Evolutionary conservation across 768 basidiomycete genomes (phyloP).

Genomic region (Tephrocybe sp.): DNA sequence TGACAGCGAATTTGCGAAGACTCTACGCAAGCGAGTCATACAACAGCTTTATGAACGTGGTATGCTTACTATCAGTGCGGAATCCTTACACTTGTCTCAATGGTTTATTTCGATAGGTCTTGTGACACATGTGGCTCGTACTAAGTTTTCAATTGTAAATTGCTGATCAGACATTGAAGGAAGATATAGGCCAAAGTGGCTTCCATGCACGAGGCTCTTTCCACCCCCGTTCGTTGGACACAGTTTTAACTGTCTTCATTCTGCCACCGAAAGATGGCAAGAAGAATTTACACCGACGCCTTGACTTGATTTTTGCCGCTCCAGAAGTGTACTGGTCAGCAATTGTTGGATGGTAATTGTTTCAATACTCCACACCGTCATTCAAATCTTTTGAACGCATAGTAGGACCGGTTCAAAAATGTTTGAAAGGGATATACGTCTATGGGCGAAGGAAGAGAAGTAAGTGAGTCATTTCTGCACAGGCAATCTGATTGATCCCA

Average conservation of each 20-base stretch:
- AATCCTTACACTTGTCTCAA: neutral
- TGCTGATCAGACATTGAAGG: neutral
- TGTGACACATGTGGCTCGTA: constrained; percentile 86
- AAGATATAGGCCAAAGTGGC: constrained; percentile 49
- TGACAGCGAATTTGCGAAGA: constrained; percentile 50
- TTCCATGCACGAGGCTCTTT: constrained; percentile 55
- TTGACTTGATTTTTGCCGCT: constrained; percentile 82
- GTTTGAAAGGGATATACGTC: constrained; percentile 83
- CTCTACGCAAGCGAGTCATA: constrained; percentile 60
- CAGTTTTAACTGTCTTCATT: constrained; percentile 75
- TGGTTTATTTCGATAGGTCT: constrained; percentile 41
- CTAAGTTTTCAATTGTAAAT: constrained; percentile 27
- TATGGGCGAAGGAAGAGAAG: constrained; percentile 69
- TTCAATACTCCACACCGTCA: neutral
- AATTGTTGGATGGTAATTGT: constrained; percentile 76
- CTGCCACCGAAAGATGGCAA: constrained; percentile 41
- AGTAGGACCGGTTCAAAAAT: constrained; percentile 82
- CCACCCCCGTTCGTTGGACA: constrained; percentile 83
- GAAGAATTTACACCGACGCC: constrained; percentile 54
- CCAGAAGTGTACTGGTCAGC: constrained; percentile 85
- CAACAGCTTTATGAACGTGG: constrained; percentile 55
- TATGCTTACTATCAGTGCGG: constrained; percentile 23
- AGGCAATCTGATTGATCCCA: too few species aligned
- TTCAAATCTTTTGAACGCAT: neutral
- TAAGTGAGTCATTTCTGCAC: too few species aligned